A percentile compares a stretch with the other conserved stretches of the same genome.
phyloP scores from a whole-genome alignment of 345 rosid genomes.

The Linum trigynum region DNA sequence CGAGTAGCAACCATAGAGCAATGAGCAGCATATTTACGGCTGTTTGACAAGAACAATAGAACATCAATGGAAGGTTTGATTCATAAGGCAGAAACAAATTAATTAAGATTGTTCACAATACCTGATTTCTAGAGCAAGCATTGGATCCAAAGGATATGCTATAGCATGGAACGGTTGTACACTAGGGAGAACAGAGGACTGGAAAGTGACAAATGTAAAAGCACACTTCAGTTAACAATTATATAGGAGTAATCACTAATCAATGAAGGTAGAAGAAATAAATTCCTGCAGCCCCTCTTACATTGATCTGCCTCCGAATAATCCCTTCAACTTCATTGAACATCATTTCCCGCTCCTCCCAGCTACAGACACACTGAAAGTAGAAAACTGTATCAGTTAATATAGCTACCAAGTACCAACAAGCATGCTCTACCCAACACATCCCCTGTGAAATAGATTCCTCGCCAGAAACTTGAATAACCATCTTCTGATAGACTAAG shows the following conservation, averaged over 20 bases:
- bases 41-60: slow-evolving; percentile 23
- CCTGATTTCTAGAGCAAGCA: slow-evolving; percentile 98
- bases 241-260: neutral
- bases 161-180: slow-evolving; percentile 99
- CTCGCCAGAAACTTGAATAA: too few species aligned
- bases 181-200: slow-evolving; percentile 90
- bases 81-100: neutral
- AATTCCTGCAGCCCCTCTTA: slow-evolving; percentile 16
- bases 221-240: neutral
- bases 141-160: slow-evolving; percentile 90
- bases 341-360: slow-evolving; percentile 89
- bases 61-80: neutral
- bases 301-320: slow-evolving; percentile 78
- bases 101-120: slow-evolving; percentile 13
- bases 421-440: neutral
- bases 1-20: slow-evolving; percentile 85
- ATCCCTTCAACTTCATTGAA: slow-evolving; percentile 83
- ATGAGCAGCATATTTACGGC: slow-evolving; percentile 93
- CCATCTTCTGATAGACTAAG: neutral
- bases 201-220: slow-evolving; percentile 14
- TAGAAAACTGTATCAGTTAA: slow-evolving; percentile 1
- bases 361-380: slow-evolving; percentile 71
- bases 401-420: neutral
- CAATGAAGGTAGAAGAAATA: neutral
- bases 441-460: neutral